Percentiles rank a stretch among this genome's conserved stretches.
These are phyloP conservation scores for Diutina scorzettiae DNA, from an alignment of 1,139 yeast species.

Conservation along the genomic window DNA sequence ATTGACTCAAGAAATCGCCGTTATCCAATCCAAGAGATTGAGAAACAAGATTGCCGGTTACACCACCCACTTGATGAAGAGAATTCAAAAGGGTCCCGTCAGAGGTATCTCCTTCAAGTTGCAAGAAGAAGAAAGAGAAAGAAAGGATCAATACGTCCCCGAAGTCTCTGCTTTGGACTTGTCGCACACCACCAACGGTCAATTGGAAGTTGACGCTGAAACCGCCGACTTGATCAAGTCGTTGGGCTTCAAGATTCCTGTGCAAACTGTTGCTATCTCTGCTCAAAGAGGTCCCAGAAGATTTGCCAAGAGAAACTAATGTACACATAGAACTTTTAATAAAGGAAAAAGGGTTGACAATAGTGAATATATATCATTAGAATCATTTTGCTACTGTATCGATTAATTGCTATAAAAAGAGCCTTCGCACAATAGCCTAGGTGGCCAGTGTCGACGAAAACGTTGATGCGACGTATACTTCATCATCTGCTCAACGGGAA, in stretches of 20 bases:
- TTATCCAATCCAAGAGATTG: slow-evolving; percentile 98
- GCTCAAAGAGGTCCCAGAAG: slow-evolving; percentile 91
- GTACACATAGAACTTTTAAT: slow-evolving; percentile 6
- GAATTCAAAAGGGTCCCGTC: slow-evolving; percentile 99
- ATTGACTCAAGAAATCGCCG: slow-evolving; percentile 96
- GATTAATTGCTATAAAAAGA: too few relatives aligned
- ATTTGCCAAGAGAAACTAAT: slow-evolving; percentile 88
- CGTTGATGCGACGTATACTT: too few relatives aligned
- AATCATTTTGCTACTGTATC: too few relatives aligned
- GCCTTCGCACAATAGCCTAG: too few relatives aligned
- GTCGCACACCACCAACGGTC: slow-evolving; percentile 81
- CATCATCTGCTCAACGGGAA: too few relatives aligned
- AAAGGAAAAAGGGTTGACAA: slow-evolving; percentile 5
- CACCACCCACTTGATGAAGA: slow-evolving; percentile 99
- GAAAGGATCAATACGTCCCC: slow-evolving; percentile 99
- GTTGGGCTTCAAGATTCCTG: slow-evolving; percentile 93
- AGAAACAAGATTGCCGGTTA: slow-evolving; percentile 99
- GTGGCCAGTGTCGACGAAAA: too few relatives aligned
- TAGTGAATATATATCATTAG: too few relatives aligned
- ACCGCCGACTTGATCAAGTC: slow-evolving; percentile 94
- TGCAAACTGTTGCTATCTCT: slow-evolving; percentile 84
- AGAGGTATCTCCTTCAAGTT: slow-evolving; percentile 99
- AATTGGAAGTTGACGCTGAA: slow-evolving; percentile 95
- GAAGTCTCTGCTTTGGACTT: slow-evolving; percentile 99
- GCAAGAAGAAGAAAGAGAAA: slow-evolving; percentile 99